Base-by-base conservation (phyloP, 495 filamentous ascomycete species). In the Daldinia grandis region DNA sequence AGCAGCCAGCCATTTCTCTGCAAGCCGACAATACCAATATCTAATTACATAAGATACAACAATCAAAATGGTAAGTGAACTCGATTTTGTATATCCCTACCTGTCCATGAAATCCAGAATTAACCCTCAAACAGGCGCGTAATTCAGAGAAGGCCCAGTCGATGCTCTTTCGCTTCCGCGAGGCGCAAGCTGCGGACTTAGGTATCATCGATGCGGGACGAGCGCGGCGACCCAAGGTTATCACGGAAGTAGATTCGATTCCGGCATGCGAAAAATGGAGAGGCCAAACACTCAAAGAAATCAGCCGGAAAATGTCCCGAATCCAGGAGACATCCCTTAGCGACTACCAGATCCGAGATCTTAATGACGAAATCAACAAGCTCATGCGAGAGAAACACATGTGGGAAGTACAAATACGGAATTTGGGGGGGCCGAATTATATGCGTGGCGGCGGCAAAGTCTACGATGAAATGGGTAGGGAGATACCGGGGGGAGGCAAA, bases 131-230 rank as follows among this genome's bases (percentile, higher is more conserved):
- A 38, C 59, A 86, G 85, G 85, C 86, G 71, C 86, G 86, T 40
- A 99, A 99, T 80, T 93, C 91, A 30, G 95, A 98, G 87, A 98
- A 98, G 83, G 95, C 95, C 65, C 95, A 99, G 81, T 98, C 95
- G 24, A 99, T 99, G 95, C 96, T 99, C 80, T 99, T 97, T 84
- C 95, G 95, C 85, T 99, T 99, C 87, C 93, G 96, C 79, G 95
- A 97, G 76, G 90, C 94, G 74, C 95, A 98, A 85, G 96, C 96
- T 59, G 94, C 95, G 62, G 94, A 97, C 78, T 85, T 97, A 37
- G 95, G 95, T 76, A 98, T 98, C 73, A 92, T 98, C 81, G 94
- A 97, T 81, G 90, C 91, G 7, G 91, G 92, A n/a, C 92, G 94
- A 40, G 90, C 93, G 7, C 89, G 94, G 5, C 93, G 95, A 9